Conservation (phyloP, 257 asterid genomes). For the Gentiana straminea region DNA sequence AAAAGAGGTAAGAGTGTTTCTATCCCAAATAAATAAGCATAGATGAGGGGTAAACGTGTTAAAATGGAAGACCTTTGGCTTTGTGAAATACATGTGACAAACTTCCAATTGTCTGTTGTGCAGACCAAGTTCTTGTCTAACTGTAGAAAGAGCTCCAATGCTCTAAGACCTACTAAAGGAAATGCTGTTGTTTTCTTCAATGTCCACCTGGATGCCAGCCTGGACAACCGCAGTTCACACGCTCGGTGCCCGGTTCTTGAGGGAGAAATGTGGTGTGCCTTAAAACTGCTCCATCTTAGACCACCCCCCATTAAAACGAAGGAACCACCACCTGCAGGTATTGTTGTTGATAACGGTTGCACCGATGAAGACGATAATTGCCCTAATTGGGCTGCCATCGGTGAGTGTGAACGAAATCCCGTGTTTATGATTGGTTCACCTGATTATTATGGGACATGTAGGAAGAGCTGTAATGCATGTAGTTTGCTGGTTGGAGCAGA, state of each 20-base stretch:
- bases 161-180: conserved; percentile 48
- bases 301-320: conserved; percentile 7
- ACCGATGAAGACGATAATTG: conserved; percentile 78
- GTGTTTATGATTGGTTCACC: conserved; percentile 81
- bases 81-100: conserved; percentile 1
- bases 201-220: conserved; percentile 55
- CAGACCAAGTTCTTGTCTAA: conserved; percentile 48
- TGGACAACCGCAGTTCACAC: conserved; percentile 51
- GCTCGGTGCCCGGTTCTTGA: conserved; percentile 56
- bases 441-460: conserved; percentile 81
- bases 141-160: conserved; percentile 31
- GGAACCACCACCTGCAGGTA: conserved; percentile 1
- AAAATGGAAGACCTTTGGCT: neutral
- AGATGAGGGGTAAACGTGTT: too few species aligned
- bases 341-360: conserved; percentile 27
- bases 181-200: conserved; percentile 65
- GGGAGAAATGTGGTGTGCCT: conserved; percentile 70
- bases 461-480: conserved; percentile 84
- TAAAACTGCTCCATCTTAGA: conserved; percentile 41
- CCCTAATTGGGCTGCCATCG: conserved; percentile 69
- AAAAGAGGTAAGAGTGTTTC: too few species aligned
- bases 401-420: conserved; percentile 73
- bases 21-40: too few species aligned
- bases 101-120: conserved; percentile 14
- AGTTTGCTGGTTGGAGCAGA: neutral